phyloP scores from a whole-genome alignment of 192 early-diverging fungal species.

The Podila epigama region DNA sequence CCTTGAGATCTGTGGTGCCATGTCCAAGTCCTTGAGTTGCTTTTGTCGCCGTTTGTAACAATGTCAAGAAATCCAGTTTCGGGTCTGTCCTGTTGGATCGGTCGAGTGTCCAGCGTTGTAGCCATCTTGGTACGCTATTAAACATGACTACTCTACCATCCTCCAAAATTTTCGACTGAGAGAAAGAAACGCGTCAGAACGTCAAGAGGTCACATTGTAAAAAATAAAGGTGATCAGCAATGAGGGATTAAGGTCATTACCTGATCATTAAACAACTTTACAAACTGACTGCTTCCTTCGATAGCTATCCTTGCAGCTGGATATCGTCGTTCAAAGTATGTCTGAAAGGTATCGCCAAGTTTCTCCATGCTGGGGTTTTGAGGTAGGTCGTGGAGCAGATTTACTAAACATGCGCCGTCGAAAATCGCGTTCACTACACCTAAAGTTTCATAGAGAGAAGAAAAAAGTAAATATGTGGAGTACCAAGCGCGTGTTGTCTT shows the following conservation, averaged over 20 bases:
- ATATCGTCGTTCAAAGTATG: slow-evolving; percentile 34
- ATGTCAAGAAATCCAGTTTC: slow-evolving; percentile 11
- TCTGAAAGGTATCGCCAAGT: slow-evolving; percentile 24
- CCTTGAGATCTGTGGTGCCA: not conserved
- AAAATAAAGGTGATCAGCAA: not conserved
- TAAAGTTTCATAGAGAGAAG: not conserved
- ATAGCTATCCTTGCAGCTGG: slow-evolving; percentile 41
- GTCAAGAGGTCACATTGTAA: no score
- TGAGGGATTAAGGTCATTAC: not conserved
- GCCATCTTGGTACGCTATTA: slow-evolving; percentile 33
- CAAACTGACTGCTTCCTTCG: slow-evolving; percentile 41
- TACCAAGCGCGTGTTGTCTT: not conserved
- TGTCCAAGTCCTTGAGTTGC: not conserved
- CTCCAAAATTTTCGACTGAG: slow-evolving; percentile 21
- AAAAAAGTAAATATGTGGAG: not conserved
- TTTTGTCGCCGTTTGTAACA: not conserved
- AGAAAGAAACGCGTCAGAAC: not conserved
- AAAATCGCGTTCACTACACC: slow-evolving; percentile 42
- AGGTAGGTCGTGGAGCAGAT: slow-evolving; percentile 36
- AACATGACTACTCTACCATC: slow-evolving; percentile 42
- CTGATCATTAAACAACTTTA: slow-evolving; percentile 36
- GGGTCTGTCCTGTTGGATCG: slow-evolving; percentile 16
- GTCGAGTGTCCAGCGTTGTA: slow-evolving; percentile 38
- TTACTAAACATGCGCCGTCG: slow-evolving; percentile 41
- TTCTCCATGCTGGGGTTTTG: slow-evolving; percentile 23